Base-by-base conservation (phyloP, 352 stramenopile species). In the Halophytophthora batemanensis region DNA sequence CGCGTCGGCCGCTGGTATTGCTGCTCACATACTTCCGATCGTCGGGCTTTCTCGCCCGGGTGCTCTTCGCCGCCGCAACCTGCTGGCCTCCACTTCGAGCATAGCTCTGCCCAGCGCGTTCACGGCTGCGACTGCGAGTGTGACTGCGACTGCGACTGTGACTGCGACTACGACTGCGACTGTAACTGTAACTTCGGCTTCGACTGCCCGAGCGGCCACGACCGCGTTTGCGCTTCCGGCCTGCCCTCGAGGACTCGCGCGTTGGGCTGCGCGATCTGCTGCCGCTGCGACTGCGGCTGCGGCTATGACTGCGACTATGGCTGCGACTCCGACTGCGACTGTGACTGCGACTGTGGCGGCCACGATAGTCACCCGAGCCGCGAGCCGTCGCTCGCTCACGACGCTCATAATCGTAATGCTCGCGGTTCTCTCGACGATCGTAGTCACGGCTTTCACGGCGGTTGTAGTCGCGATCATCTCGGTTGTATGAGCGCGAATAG, bases 71-170 rank as follows among this genome's bases (percentile, higher is more conserved):
- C 40, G 59, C 58, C 6, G 59, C 37, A 5, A 45, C 50, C 18
- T 43, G 31, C n/a, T 18, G 46, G 31, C 67, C 50, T 18, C 68
- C 53, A 35, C 36, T 17, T 57, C 65, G 53, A 42, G 67, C 60
- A 42, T 64, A 63, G 14, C 44, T 59, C 15, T 45, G 11, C 6
- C 33, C 33, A 40, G 59, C 56, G 23, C 61, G 61, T 4, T 63
- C 56, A 62, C 64, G 61, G 37, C 70, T 80, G 23, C 62, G 45
- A 37, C 71, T 82, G 50, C 66, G 65, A 39, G 61, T 78, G n/a
- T 58, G 74, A 33, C 61, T 83, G 35, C 64, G 66, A n/a, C 62
- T 81, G 0, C 59, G 69, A 56, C 72, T 85, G 33, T 55, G 57
- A 7, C 64, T 65, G 19, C 51, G 57, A 19, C 41, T 58, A 36